Evolutionary conservation across 768 basidiomycete species (phyloP).

Genomic region (Tremella yokohamensis): DNA sequence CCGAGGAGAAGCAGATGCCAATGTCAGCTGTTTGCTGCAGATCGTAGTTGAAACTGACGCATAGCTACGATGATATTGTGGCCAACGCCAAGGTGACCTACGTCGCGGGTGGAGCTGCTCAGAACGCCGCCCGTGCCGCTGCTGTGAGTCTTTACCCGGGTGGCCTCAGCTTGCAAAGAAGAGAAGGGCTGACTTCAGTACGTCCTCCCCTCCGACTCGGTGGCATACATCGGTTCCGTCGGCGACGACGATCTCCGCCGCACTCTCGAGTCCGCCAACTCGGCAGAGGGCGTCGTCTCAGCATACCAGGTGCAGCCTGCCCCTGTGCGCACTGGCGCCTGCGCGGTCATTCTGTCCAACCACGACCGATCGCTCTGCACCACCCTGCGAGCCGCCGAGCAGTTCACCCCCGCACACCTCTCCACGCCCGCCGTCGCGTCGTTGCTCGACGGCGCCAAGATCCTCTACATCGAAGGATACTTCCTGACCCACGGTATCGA

Average conservation of each 20-base stretch:
- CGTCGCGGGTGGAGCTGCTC: conserved; percentile 94
- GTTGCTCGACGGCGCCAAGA: conserved; percentile 72
- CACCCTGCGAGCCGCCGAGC: conserved; percentile 82
- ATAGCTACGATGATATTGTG: conserved; percentile 83
- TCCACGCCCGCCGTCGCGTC: conserved; percentile 69
- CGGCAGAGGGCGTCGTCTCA: conserved; percentile 80
- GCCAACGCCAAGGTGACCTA: conserved; percentile 73
- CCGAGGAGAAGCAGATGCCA: conserved; percentile 78
- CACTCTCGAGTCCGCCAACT: conserved; percentile 83
- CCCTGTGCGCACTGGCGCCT: conserved; percentile 83
- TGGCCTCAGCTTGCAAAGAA: background rate
- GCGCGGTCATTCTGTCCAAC: conserved; percentile 90
- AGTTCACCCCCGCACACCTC: conserved; percentile 77
- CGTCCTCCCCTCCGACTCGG: conserved; percentile 77
- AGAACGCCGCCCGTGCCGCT: conserved; percentile 93
- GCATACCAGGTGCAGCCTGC: conserved; percentile 84
- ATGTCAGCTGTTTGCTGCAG: conserved; percentile 59
- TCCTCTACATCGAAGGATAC: conserved; percentile 93
- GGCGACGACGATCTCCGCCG: conserved; percentile 88
- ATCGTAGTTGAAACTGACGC: conserved; percentile 5
- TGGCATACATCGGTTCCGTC: conserved; percentile 91
- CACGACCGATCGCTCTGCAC: conserved; percentile 92
- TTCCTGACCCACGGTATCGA: conserved; percentile 91
- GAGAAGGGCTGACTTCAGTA: conserved; percentile 61
- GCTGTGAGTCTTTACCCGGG: conserved; percentile 61